Evolutionary conservation across 1,139 yeast species (phyloP).

Genomic region (Kodamaea arcana): DNA sequence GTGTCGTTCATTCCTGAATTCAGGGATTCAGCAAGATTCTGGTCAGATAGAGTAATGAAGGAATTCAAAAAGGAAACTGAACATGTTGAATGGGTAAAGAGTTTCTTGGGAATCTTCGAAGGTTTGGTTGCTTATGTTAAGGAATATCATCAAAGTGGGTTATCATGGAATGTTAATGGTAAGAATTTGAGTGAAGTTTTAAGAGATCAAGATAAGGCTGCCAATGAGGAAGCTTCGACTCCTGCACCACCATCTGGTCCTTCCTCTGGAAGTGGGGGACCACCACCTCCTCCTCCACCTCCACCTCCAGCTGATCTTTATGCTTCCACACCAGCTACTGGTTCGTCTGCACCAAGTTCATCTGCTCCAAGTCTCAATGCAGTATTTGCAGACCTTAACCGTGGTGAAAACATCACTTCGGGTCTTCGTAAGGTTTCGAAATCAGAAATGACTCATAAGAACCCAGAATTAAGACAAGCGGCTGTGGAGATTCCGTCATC

Average conservation of each 20-base stretch:
- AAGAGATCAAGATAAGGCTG: no score
- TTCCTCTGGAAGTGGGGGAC: slow-evolving; percentile 17
- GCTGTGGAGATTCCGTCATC: slow-evolving; percentile 18
- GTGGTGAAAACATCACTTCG: slow-evolving; percentile 80
- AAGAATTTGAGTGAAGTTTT: slow-evolving; percentile 42
- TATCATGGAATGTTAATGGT: slow-evolving; percentile 58
- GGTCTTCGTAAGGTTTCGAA: slow-evolving; percentile 89
- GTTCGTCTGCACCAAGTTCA: slow-evolving; percentile 21
- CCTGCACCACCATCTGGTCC: slow-evolving; percentile 17
- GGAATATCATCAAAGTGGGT: slow-evolving; percentile 76
- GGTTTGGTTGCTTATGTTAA: slow-evolving; percentile 70
- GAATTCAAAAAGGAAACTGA: slow-evolving; percentile 64
- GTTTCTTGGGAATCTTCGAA: slow-evolving; percentile 59
- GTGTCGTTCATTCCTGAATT: slow-evolving; percentile 73
- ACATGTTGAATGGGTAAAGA: slow-evolving; percentile 79
- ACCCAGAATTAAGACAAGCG: slow-evolving; percentile 68
- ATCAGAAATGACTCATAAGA: slow-evolving; percentile 92
- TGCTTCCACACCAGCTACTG: slow-evolving; percentile 21
- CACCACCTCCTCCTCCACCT: slow-evolving; percentile 48
- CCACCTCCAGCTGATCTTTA: slow-evolving; percentile 72
- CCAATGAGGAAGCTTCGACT: slow-evolving; percentile 9
- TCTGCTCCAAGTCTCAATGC: slow-evolving; percentile 59
- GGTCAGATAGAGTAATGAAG: slow-evolving; percentile 86
- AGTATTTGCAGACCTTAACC: slow-evolving; percentile 85
- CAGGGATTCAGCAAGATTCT: slow-evolving; percentile 89